phyloP scores from a whole-genome alignment of 345 rosid genomes.

The Turnera subulata region DNA sequence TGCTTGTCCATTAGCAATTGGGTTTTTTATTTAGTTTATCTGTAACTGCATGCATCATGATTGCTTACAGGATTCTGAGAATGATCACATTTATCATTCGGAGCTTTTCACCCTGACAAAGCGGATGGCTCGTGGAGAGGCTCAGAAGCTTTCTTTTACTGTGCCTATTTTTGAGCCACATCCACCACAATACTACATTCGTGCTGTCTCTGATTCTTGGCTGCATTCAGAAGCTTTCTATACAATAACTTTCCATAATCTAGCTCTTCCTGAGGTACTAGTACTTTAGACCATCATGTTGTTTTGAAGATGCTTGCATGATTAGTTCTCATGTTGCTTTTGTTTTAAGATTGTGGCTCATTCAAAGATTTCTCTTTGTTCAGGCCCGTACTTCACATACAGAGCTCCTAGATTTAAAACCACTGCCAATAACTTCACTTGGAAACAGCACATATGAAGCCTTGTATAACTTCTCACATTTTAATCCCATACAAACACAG shows the following conservation, averaged over 20 bases:
- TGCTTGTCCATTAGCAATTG: too few relatives aligned
- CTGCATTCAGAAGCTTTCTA: conserved; percentile 88
- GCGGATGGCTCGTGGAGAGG: conserved; percentile 75
- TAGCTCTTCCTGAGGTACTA: conserved; percentile 80
- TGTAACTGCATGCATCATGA: conserved; percentile 3
- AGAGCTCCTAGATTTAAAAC: conserved; percentile 90
- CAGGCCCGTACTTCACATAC: conserved; percentile 84
- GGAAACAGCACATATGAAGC: conserved; percentile 62
- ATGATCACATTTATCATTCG: conserved; percentile 94
- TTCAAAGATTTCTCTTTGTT: conserved; percentile 23
- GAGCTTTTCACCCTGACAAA: conserved; percentile 91
- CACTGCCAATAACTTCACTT: conserved; percentile 89
- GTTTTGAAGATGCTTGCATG: not conserved
- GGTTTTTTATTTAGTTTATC: not conserved
- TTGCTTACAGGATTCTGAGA: conserved; percentile 78
- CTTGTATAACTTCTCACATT: conserved; percentile 88
- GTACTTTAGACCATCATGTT: not conserved
- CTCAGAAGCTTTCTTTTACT: conserved; percentile 88
- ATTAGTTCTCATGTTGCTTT: not conserved
- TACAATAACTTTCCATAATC: conserved; percentile 86
- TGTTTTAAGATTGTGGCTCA: conserved; percentile 8
- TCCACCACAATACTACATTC: conserved; percentile 94
- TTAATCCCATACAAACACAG: conserved; percentile 98
- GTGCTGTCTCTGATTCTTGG: conserved; percentile 98
- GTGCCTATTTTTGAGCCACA: conserved; percentile 98